Conservation (phyloP, 768 basidiomycete species). For the Russula lepida region DNA sequence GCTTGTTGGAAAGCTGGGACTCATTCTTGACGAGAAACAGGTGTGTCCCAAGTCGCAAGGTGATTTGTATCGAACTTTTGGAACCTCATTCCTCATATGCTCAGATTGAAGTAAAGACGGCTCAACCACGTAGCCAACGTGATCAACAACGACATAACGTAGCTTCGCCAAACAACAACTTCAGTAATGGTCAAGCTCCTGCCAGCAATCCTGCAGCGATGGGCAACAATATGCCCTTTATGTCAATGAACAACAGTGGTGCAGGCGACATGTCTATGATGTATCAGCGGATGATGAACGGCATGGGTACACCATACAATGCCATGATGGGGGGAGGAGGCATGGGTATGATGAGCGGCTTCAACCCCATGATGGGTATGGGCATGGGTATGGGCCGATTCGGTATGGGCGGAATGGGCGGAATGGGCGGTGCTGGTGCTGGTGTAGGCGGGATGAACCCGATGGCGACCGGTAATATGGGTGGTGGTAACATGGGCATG, state of each 20-base stretch:
- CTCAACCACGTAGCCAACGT: constrained; percentile 81
- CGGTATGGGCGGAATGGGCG: constrained; percentile 23
- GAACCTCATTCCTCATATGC: background rate
- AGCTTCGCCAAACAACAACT: constrained; percentile 17
- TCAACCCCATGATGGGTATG: constrained; percentile 25
- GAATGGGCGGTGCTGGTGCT: constrained; percentile 50
- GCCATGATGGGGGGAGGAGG: constrained; percentile 31
- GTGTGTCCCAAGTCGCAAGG: constrained; percentile 38
- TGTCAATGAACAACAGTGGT: constrained; percentile 28
- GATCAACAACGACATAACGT: constrained; percentile 42
- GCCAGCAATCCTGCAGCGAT: constrained; percentile 24
- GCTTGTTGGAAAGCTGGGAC: constrained; percentile 82
- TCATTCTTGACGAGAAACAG: constrained; percentile 77
- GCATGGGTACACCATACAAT: constrained; percentile 46
- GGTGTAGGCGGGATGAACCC: constrained; percentile 39
- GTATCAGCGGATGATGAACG: constrained; percentile 93
- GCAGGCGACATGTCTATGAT: constrained; percentile 34
- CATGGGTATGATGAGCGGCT: constrained; percentile 24
- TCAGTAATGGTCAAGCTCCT: constrained; percentile 24
- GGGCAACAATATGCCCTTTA: constrained; percentile 33
- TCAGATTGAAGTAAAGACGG: constrained; percentile 95
- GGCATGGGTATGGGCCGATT: constrained; percentile 32
- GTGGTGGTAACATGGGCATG: constrained; percentile 30
- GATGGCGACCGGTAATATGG: constrained; percentile 6
- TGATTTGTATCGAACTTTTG: background rate